Conservation (phyloP, 176 grass and related monocot genomes). For the Triticum monococcum region DNA sequence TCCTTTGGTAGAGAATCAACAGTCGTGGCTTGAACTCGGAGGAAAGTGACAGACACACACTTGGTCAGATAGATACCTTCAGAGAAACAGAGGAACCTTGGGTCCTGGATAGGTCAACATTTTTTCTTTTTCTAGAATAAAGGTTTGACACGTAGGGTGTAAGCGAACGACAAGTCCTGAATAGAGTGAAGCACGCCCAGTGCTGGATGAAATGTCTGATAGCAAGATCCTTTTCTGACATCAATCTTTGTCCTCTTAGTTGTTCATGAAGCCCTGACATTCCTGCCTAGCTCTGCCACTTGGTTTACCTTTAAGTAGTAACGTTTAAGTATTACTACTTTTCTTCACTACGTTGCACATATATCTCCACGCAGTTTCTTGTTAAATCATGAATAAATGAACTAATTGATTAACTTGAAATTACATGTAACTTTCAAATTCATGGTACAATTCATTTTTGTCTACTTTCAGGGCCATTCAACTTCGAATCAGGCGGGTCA, state of each 20-base stretch:
- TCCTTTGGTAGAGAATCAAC: background rate
- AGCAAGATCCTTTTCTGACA: background rate
- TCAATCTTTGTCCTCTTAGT: too few relatives aligned
- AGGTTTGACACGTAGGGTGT: background rate
- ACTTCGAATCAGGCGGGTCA: conserved; percentile 58
- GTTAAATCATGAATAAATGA: background rate
- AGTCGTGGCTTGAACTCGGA: background rate
- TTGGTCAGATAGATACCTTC: background rate
- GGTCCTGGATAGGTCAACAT: background rate
- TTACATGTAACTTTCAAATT: background rate
- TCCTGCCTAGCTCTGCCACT: too few relatives aligned
- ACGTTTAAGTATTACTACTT: background rate
- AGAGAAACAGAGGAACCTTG: background rate
- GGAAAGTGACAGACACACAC: background rate
- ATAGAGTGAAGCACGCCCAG: background rate
- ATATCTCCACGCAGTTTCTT: background rate
- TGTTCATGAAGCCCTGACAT: too few relatives aligned
- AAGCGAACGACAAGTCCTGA: background rate
- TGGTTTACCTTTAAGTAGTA: too few relatives aligned
- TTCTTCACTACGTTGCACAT: background rate
- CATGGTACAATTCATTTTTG: background rate
- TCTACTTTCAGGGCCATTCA: conserved; percentile 75
- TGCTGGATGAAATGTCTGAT: background rate
- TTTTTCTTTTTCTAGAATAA: background rate
- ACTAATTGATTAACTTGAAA: background rate